phyloP scores from a whole-genome alignment of 257 asterid genomes.

The Nyctanthes arbortristis region DNA sequence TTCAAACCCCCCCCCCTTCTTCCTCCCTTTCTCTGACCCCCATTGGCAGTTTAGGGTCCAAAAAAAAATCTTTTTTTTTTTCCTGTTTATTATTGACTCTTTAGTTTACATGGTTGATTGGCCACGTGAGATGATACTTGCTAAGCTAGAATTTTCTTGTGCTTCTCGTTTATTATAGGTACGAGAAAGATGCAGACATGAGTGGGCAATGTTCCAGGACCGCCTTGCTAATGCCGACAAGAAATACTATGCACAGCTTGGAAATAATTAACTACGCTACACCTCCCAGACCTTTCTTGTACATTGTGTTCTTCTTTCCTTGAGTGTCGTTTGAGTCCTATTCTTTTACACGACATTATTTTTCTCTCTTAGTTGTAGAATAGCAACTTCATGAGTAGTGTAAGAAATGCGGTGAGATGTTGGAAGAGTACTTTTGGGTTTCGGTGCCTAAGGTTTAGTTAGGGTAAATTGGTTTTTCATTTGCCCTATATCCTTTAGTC shows the following conservation, averaged over 20 bases:
- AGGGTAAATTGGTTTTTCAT: constrained; percentile 3
- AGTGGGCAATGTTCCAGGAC: constrained; percentile 96
- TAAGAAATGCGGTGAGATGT: constrained; percentile 19
- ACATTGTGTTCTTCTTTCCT: constrained; percentile 21
- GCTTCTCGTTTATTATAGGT: constrained; percentile 49
- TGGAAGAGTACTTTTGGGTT: constrained; percentile 9
- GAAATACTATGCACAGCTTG: constrained; percentile 59
- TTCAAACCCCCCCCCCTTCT: too few relatives aligned
- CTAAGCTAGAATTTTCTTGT: neutral
- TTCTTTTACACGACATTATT: constrained; percentile 19
- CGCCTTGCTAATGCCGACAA: constrained; percentile 90
- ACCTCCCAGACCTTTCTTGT: constrained; percentile 26
- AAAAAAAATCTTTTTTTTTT: too few relatives aligned
- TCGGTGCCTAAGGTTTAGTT: constrained; percentile 23
- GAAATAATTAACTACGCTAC: constrained; percentile 31
- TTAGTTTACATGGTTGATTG: too few relatives aligned
- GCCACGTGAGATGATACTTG: too few relatives aligned
- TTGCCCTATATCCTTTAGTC: neutral
- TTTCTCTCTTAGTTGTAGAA: constrained; percentile 22
- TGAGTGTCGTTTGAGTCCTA: constrained; percentile 20
- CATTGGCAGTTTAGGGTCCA: too few relatives aligned
- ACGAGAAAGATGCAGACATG: constrained; percentile 87
- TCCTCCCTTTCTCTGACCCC: too few relatives aligned
- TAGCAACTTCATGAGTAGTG: constrained; percentile 15
- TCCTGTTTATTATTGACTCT: too few relatives aligned